Percentiles rank a stretch among this genome's conserved stretches.
Conservation (phyloP, 805 yeast species). For the Naumovozyma castellii region DNA sequence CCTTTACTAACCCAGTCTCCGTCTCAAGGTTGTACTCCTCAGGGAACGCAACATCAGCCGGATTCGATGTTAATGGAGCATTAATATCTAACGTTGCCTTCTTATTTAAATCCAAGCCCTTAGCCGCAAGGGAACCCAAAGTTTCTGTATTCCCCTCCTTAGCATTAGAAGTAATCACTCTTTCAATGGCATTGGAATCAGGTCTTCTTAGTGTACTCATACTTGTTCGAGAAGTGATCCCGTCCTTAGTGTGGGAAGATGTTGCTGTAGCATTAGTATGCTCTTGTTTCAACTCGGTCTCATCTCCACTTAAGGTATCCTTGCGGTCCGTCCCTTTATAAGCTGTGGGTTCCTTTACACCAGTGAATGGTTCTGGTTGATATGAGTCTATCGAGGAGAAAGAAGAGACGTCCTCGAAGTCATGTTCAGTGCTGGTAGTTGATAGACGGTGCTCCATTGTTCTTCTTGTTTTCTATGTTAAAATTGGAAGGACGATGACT, state of each 20-base stretch:
- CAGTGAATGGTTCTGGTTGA: conserved; percentile 20
- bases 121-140: conserved; percentile 12
- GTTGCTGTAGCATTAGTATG: neutral
- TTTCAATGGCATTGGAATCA: conserved; percentile 15
- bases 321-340: neutral
- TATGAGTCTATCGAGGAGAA: conserved; percentile 22
- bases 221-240: conserved; percentile 8
- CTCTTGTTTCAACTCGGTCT: neutral
- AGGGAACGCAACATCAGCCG: conserved; percentile 39
- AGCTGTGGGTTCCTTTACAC: conserved; percentile 2
- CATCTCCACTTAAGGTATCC: neutral
- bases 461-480: too few species aligned
- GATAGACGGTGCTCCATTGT: neutral
- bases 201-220: conserved; percentile 10
- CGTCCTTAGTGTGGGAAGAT: neutral
- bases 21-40: conserved; percentile 63
- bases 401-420: conserved; percentile 23
- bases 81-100: conserved; percentile 16
- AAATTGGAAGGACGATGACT: too few species aligned
- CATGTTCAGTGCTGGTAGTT: conserved; percentile 9
- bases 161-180: conserved; percentile 18
- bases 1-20: conserved; percentile 54
- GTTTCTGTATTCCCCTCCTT: conserved; percentile 19
- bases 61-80: conserved; percentile 11
- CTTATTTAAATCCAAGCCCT: conserved; percentile 10